These are phyloP conservation scores for Drechslerella dactyloides DNA, from an alignment of 2,329 filamentous ascomycete species.

Conservation along the genomic window DNA sequence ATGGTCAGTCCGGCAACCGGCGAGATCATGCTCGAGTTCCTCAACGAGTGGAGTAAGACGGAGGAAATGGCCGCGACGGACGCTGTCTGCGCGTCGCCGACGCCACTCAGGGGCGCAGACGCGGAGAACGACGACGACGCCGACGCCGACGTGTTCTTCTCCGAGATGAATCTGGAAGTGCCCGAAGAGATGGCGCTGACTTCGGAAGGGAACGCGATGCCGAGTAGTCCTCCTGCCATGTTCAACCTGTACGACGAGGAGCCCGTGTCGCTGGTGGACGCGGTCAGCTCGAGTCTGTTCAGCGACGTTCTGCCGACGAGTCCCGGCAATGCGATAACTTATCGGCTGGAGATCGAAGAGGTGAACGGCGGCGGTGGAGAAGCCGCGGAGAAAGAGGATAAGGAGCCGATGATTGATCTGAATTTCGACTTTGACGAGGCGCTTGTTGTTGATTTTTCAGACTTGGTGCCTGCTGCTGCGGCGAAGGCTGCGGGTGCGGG, in stretches of 20 bases:
- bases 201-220: slow-evolving; percentile 58
- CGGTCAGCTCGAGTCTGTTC: slow-evolving; percentile 44
- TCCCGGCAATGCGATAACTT: slow-evolving; percentile 32
- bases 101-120: slow-evolving; percentile 54
- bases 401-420: slow-evolving; percentile 31
- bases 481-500: slow-evolving; percentile 37
- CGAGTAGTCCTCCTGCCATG: slow-evolving; percentile 60
- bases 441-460: slow-evolving; percentile 49
- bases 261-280: slow-evolving; percentile 47
- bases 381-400: background rate
- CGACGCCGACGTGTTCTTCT: slow-evolving; percentile 63
- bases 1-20: slow-evolving; percentile 37
- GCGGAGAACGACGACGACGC: slow-evolving; percentile 58
- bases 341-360: slow-evolving; percentile 26
- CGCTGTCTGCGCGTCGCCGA: slow-evolving; percentile 54
- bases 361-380: slow-evolving; percentile 3
- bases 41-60: slow-evolving; percentile 45
- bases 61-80: slow-evolving; percentile 53
- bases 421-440: slow-evolving; percentile 47
- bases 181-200: slow-evolving; percentile 43
- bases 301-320: slow-evolving; percentile 47
- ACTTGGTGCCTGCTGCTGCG: slow-evolving; percentile 32
- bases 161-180: slow-evolving; percentile 58
- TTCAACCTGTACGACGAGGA: slow-evolving; percentile 57
- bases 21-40: slow-evolving; percentile 48